Evolutionary conservation across 176 grass and related monocot genomes (phyloP).

Genomic region (Rhynchospora breviuscula): DNA sequence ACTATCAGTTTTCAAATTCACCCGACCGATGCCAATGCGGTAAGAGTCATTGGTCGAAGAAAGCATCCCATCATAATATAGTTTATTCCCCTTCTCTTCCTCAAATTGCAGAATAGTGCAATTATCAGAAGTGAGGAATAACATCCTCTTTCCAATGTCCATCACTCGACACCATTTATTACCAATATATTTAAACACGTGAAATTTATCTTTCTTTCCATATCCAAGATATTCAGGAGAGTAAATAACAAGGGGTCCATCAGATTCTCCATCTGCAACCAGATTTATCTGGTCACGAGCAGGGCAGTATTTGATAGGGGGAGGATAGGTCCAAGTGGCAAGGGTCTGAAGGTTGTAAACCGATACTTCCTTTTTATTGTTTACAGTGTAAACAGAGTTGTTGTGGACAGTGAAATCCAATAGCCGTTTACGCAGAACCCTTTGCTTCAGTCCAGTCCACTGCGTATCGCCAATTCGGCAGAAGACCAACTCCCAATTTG

Average conservation of each 20-base stretch:
- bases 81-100: neutral
- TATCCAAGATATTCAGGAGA: neutral
- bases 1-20: neutral
- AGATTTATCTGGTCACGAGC: neutral
- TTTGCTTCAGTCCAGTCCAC: neutral
- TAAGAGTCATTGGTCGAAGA: no score
- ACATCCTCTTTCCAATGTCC: neutral
- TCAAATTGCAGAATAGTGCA: neutral
- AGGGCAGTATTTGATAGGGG: neutral
- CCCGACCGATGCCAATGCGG: neutral
- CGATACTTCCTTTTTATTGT: neutral
- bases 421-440: neutral
- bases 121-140: neutral
- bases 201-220: neutral
- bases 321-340: neutral
- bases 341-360: slow-evolving; percentile 1
- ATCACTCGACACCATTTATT: neutral
- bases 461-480: neutral
- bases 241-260: neutral
- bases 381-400: neutral
- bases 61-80: neutral
- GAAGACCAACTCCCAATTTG: neutral
- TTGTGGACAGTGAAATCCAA: neutral
- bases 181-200: neutral
- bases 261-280: neutral